Base-by-base conservation (phyloP, 345 rosid genomes). In the Melaleuca alternifolia region DNA sequence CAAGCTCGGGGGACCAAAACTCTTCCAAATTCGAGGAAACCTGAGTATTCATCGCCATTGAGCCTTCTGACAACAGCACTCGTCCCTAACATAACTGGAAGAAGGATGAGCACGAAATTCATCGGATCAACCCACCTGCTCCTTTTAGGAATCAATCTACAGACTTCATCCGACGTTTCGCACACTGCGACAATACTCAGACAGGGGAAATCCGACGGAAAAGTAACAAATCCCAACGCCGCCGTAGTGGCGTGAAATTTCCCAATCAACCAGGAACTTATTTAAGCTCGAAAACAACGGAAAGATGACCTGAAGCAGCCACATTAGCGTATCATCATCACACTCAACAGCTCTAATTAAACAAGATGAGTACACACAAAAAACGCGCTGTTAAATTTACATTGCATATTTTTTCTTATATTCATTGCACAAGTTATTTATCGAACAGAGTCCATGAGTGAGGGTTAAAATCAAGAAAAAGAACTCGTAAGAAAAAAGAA, bases 381-480 rank as follows among this genome's bases (percentile, higher is more conserved):
- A 62, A 33, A 62, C 28, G 26, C 76, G 21, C 76, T 11, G 15
- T 48, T 28, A 59, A 50, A 71, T 52, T 10, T 79, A 90, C 92
- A 90, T 4, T 48, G 54, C 46, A 56, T 56, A 81, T 83, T 61
- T 75, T 53, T 54, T 54, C 71, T 82, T 37, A 65, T n/a, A 85
- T 54, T 48, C 90, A 86, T 82, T 88, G 90, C 87, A 90, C 92
- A 90, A 57, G 59, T 94, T 94, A 94, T 94, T 93, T 94, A 93
- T 93, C 91, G 83, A 91, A 91, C 95, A 92, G 89, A 89, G 81
- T 85, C 89, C 41, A 13, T 5, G 10, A 51, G 85, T 21, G 28
- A 51, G 84, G 30, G 79, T 33, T 71, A 37, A 33, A 71, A 33
- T 20, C 48, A 33, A 33, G 46, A 33, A 65, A 65, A 65, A 20